Evolutionary conservation across 192 early-diverging fungal species (phyloP), one percentile per base, ranked within the genome.

Genomic region (Pilaira anomala): DNA sequence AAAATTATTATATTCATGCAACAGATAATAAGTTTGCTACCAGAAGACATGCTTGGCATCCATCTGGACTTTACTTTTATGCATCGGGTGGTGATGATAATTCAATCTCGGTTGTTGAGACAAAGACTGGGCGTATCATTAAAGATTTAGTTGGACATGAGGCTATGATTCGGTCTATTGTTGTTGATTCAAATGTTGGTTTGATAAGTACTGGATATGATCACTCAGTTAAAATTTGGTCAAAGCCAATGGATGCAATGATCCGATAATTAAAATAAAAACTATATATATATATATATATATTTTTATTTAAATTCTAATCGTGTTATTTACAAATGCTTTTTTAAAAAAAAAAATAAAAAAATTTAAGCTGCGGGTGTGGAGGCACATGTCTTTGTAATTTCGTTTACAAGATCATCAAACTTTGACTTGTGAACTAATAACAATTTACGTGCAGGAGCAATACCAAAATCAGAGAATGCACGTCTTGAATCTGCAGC

Each of bases 391-490:
- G 73, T 79, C 26, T 63, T 70, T 30, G 63, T 69, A 60, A 86
- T 78, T 45, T 76, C 73, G 60, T 78, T 60, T 19, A 83, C 66
- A 6, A 88, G 57, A 16, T 69, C 72, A 19, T 74, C 73, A 59
- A 87, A 78, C 50, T 90, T 85, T 39, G 65, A 61, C 21, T 74
- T 66, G 57, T 79, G 82, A 55, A 91, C 76, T 61, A 86, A 72
- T 70, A 93, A 74, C 64, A 88, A 75, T 63, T 87, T 72, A 57
- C 91, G 61, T 11, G 80, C 79, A 1, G 92, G 88, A 2, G 84
- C 83, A 26, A 97, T 85, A 0, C 94, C 94, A 71, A 81, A 84
- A n/a, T 97, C 93, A 7, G 84, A 81, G 69, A 97, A 97, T 2
- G 88, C 79, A 48, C 91, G 82, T 42, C 83, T 77, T 1, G 91